Evolutionary conservation across 495 filamentous ascomycete genomes (phyloP), one percentile per base, ranked within the genome.

Genomic region (Neurospora sp.): DNA sequence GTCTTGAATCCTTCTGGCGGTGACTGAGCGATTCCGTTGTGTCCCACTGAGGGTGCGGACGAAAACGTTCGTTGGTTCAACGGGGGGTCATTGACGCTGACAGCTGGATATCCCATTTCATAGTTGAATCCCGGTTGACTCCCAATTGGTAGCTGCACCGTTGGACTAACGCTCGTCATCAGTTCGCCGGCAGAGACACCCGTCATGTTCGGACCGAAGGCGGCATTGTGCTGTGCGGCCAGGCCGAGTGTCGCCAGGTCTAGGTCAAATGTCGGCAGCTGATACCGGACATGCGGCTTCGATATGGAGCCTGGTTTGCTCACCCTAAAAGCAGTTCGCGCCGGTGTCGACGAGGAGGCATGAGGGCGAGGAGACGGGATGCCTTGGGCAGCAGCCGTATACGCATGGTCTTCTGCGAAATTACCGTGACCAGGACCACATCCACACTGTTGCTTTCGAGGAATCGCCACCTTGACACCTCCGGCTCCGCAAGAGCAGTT

Each of bases 381-480:
- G 48, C 20, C 20, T 27, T 22, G 48, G 48, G 20, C 48, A 59
- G 48, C 53, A 16, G 27, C 53, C 27, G 14, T 77, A 72, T 65
- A 78, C n/a, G 78, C 73, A 6, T 31, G 70, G 20, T 76, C 72
- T 14, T 75, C 39, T 16, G 75, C 69, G 9, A 18, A 31, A 12
- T 65, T 40, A 10, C 68, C 16, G 20, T 71, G 22, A 4, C 71
- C 75, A 1, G 74, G n/a, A 7, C 72, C 81, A 71, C 87, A 88
- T n/a, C 73, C 78, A 69, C 86, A 89, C 53, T 83, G 80, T 39
- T 84, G 83, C 73, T 83, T 84, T 72, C 83, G 81, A 3, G 87
- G 86, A 69, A 89, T 85, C 14, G 86, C 87, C 31, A 85, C 85
- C 68, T 84, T 87, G 16, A 89, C 78, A 48, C 79, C 83, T 12